Conservation (phyloP, 2,329 filamentous ascomycete species). For the Thelonectria blattea region DNA sequence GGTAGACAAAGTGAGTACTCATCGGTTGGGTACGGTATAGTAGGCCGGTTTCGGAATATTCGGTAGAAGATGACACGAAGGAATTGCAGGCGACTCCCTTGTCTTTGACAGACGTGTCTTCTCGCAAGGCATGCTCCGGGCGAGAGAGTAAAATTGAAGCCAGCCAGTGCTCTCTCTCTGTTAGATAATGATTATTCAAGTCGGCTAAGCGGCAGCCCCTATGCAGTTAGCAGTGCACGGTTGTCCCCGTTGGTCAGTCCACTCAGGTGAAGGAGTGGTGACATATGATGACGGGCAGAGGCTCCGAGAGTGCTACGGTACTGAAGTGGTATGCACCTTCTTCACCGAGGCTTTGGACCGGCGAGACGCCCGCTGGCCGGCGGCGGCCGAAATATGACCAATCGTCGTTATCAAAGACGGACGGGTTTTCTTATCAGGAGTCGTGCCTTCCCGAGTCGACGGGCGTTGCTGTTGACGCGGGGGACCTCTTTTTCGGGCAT, state of each 20-base stretch:
- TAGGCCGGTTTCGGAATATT: no score
- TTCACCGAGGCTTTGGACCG: no score
- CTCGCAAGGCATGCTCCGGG: no score
- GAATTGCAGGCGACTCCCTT: no score
- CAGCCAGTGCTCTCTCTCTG: not conserved
- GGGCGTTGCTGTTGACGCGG: not conserved
- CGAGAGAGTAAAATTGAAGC: not conserved
- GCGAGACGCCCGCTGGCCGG: not conserved
- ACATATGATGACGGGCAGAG: not conserved
- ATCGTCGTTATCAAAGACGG: slow-evolving; percentile 13
- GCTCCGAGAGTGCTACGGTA: no score
- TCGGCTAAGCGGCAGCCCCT: not conserved
- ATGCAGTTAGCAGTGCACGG: not conserved
- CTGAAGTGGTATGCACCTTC: no score
- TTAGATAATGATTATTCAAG: not conserved
- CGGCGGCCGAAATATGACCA: slow-evolving; percentile 13
- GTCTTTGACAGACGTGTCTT: no score
- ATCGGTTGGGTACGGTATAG: no score
- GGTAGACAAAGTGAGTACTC: no score
- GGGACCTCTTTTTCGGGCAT: slow-evolving; percentile 1
- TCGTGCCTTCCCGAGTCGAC: slow-evolving; percentile 6
- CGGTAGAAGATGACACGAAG: no score
- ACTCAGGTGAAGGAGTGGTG: not conserved
- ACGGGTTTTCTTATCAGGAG: slow-evolving; percentile 15
- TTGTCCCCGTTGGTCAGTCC: slow-evolving; percentile 1